Evolutionary conservation across 768 basidiomycete genomes (phyloP), one percentile per base, ranked within the genome.

Genomic region (Termitomyces sp.): DNA sequence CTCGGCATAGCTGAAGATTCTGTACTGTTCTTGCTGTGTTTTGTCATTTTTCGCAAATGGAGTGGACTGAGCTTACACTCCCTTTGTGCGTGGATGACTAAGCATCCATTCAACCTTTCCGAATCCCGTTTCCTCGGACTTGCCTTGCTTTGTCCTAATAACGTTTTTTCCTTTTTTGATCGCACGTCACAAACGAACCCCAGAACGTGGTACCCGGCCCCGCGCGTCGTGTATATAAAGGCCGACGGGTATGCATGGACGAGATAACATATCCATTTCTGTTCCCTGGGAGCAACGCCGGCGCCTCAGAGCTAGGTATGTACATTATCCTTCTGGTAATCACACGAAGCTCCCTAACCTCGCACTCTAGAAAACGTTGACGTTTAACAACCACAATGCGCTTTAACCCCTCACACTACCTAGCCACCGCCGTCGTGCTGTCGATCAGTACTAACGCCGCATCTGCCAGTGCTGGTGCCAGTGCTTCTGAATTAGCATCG

Each of bases 1-100:
- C 68, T 94, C 92, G 6, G 90, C 92, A 64, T 94, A 92, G 31
- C 90, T 92, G 72, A 93, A 93, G 54, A 92, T 89, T 91, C 91
- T 5, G 91, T 92, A 64, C 92, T 92, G 68, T 92, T 93, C 72
- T 91, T 92, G 79, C 87, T 89, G 67, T 93, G 90, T 72, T 92
- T 92, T 54, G 90, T 91, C 90, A 92, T 92, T 47, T n/a, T n/a
- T 42, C 18, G 46, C 2, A 32, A 6, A 43, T 18, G 27, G 47
- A 7, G 12, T 32, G 32, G 49, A 46, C 31, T 26, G 32, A 9
- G 36, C 18, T 22, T 14, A 20, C 6, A 14, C 29, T 31, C n/a
- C 22, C n/a, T 37, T 37, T 46, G 36, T 27, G 0, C 31, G 5
- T 9, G 39, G 37, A 51, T 57, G 56, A 57, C 56, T 57, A 52